phyloP scores from a whole-genome alignment of 2,329 filamentous ascomycete species.

The Aspergillus costaricaensis region DNA sequence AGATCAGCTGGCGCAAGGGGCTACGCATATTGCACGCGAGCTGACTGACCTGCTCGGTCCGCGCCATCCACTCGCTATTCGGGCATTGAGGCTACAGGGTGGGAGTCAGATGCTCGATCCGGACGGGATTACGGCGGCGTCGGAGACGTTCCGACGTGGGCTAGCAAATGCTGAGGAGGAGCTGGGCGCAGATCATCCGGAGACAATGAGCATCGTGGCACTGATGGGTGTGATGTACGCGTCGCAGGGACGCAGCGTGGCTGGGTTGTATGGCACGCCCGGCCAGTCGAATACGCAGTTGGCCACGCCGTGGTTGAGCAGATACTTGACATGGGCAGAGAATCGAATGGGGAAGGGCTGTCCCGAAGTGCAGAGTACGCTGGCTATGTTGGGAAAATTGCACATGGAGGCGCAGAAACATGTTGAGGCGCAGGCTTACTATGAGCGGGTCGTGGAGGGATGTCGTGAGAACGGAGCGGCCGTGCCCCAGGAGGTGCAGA shows the following conservation, averaged over 20 bases:
- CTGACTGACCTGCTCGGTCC: constrained; percentile 23
- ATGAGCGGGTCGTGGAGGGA: constrained; percentile 25
- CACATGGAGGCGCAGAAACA: constrained; percentile 28
- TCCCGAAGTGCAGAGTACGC: constrained; percentile 25
- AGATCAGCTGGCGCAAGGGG: constrained; percentile 20
- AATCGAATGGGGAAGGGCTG: constrained; percentile 23
- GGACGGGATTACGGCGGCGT: constrained; percentile 24
- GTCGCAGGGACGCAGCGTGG: constrained; percentile 14
- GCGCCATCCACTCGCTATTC: constrained; percentile 27
- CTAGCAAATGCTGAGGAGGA: constrained; percentile 31
- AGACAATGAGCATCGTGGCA: constrained; percentile 31
- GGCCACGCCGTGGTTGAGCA: constrained; percentile 31
- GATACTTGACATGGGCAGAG: constrained; percentile 33
- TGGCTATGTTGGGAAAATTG: constrained; percentile 28
- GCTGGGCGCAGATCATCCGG: constrained; percentile 28
- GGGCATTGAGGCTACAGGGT: constrained; percentile 27
- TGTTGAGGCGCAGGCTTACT: constrained; percentile 29
- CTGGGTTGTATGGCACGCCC: neutral
- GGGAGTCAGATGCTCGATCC: constrained; percentile 21
- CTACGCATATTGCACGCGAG: constrained; percentile 24
- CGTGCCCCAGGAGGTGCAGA: constrained; percentile 20
- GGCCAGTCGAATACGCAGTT: constrained; percentile 13
- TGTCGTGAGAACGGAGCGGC: constrained; percentile 13
- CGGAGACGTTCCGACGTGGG: constrained; percentile 33
- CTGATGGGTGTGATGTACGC: constrained; percentile 34